Evolutionary conservation across 2,329 filamentous ascomycete species (phyloP), one percentile per base, ranked within the genome.

Genomic region (Simplicillium aogashimaense): DNA sequence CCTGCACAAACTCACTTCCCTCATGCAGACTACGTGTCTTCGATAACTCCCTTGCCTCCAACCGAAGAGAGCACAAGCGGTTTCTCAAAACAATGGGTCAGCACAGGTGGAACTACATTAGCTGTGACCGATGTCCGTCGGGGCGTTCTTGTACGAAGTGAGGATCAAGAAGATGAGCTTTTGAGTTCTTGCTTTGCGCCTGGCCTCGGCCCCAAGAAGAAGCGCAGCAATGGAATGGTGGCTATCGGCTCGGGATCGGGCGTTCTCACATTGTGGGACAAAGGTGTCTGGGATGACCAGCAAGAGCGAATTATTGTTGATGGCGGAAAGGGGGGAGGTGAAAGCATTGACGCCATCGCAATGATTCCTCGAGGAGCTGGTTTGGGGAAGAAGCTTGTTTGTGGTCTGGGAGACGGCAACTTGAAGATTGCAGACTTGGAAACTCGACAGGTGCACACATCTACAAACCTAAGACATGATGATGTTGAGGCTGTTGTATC

Each of bases 101-200:
- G 84, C 30, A 95, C 89, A 0, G 92, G 92, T 29, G 89, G 88
- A 35, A 90, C 86, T 2, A 97, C 90, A 1, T 67, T 98, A 15
- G 86, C 88, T 2, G 81, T 95, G 30, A 94, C 88, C 0, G 92
- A 98, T 57, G 68, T 95, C 35, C 78, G 90, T 17, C 74, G 86
- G 36, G 90, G 90, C 12, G 86, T 95, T 6, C 66, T 97, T 34
- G 83, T 89, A 3, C 83, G 83, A 44, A 95, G 87, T 49, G 92
- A 95, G 55, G 88, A 97, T 53, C 92, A 97, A 57, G 92, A 94
- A 52, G 89, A 95, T 48, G 87, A 97, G 61, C 66, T 97, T 43
- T 71, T 95, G n/a, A 85, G 83, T 53, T 83, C 84, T 1, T 69
- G 78, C 36, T 86, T 87, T 54, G 78, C 97, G 14, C 75, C 81